Percentiles rank a stretch among this genome's conserved stretches.
Evolutionary conservation across 2,329 filamentous ascomycete species (phyloP).

Genomic region (Fusarium longipes): DNA sequence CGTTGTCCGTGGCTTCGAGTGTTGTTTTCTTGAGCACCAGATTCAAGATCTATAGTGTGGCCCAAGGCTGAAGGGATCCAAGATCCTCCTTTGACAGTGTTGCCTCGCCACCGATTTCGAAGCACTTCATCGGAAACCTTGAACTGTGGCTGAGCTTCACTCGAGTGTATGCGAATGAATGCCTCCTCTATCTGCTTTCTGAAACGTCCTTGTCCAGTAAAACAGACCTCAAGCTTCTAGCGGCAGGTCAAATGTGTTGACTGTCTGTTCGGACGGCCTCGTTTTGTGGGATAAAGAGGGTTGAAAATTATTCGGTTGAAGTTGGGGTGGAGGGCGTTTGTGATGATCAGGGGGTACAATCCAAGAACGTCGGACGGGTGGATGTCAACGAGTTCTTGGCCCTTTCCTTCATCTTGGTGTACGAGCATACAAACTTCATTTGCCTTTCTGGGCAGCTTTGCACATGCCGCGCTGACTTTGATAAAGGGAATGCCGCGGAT

Average conservation of each 20-base stretch:
- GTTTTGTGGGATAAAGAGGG: slow-evolving; percentile 8
- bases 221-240: slow-evolving; percentile 56
- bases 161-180: slow-evolving; percentile 48
- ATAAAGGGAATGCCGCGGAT: slow-evolving; percentile 56
- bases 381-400: slow-evolving; percentile 56
- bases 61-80: slow-evolving; percentile 37
- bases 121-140: slow-evolving; percentile 48
- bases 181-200: slow-evolving; percentile 52
- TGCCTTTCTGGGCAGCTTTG: slow-evolving; percentile 52
- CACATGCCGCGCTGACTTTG: slow-evolving; percentile 51
- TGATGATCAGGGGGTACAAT: slow-evolving; percentile 60
- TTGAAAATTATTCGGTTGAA: slow-evolving; percentile 47
- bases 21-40: not conserved
- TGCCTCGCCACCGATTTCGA: slow-evolving; percentile 50
- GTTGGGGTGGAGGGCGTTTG: slow-evolving; percentile 64
- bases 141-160: slow-evolving; percentile 50
- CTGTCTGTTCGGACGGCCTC: slow-evolving; percentile 36
- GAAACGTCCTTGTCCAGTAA: slow-evolving; percentile 36
- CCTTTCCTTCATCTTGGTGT: slow-evolving; percentile 46
- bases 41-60: slow-evolving; percentile 43
- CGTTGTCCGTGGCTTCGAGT: slow-evolving; percentile 51
- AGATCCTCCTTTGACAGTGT: slow-evolving; percentile 48
- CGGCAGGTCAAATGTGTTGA: slow-evolving; percentile 62
- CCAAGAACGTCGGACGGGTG: slow-evolving; percentile 51
- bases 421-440: slow-evolving; percentile 59